phyloP scores from a whole-genome alignment of 129 eudicot species.

The Apium graveolens region DNA sequence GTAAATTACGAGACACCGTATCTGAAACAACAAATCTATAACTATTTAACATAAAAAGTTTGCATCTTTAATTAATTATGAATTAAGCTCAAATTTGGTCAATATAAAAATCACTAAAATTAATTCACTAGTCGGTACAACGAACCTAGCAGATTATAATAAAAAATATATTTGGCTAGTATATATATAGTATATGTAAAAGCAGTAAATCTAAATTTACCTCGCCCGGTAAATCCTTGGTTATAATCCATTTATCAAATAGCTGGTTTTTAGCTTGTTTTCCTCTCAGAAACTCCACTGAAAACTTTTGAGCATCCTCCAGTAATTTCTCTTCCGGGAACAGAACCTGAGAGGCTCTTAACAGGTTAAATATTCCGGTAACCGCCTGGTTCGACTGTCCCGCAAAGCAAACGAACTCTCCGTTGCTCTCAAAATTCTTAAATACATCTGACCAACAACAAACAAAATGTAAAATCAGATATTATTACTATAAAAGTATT shows the following conservation, averaged over 20 bases:
- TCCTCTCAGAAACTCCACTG: constrained; percentile 39
- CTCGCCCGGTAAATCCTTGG: constrained; percentile 95
- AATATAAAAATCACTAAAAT: too few relatives aligned
- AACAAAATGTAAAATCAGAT: neutral
- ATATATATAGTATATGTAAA: too few relatives aligned
- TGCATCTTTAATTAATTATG: too few relatives aligned
- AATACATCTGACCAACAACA: constrained; percentile 51
- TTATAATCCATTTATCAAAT: constrained; percentile 89
- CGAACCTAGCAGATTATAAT: too few relatives aligned
- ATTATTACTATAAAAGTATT: too few relatives aligned
- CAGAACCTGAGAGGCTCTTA: constrained; percentile 69
- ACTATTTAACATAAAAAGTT: too few relatives aligned
- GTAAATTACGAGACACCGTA: too few relatives aligned
- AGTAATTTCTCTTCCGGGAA: constrained; percentile 66
- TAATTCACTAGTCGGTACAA: too few relatives aligned
- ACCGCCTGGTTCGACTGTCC: constrained; percentile 94
- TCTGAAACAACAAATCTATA: too few relatives aligned
- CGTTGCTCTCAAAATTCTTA: constrained; percentile 56
- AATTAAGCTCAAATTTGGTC: too few relatives aligned
- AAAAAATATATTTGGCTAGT: too few relatives aligned
- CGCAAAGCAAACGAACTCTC: constrained; percentile 60
- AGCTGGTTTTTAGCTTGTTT: constrained; percentile 61
- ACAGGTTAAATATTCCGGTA: constrained; percentile 81
- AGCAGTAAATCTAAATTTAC: constrained; percentile 22
- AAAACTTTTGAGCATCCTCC: constrained; percentile 53